Conservation (phyloP, 352 stramenopile genomes). For the Pythium phragmiticola region DNA sequence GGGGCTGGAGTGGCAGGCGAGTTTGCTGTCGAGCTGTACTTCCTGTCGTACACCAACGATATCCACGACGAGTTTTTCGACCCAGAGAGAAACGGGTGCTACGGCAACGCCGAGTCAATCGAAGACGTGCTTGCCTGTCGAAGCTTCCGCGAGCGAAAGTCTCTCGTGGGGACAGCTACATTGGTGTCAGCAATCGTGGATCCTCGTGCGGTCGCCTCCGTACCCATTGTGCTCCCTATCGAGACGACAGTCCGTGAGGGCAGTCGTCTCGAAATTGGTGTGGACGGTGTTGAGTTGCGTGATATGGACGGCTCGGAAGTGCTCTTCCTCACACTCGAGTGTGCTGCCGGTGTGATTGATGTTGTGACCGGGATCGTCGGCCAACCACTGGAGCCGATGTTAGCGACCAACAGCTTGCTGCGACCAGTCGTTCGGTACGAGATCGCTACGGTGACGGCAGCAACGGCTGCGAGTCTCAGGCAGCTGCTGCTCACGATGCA, state of each 20-base stretch:
- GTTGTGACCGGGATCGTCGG: neutral
- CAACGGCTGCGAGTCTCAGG: neutral
- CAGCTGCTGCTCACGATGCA: neutral
- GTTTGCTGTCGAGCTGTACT: conserved; percentile 4
- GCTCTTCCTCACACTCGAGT: conserved; percentile 9
- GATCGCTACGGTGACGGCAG: neutral
- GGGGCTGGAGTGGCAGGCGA: conserved; percentile 9
- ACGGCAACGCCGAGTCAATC: neutral
- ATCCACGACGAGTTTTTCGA: conserved; percentile 13
- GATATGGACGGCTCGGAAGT: conserved; percentile 24
- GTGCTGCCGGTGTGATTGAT: conserved; percentile 1
- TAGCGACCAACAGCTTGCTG: neutral
- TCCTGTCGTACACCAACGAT: conserved; percentile 20
- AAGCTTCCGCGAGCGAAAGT: conserved; percentile 28
- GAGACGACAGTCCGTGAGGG: conserved; percentile 6
- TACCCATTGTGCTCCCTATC: neutral
- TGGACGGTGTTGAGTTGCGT: conserved; percentile 3
- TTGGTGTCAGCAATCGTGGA: conserved; percentile 1
- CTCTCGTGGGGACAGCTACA: conserved; percentile 7
- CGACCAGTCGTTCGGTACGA: conserved; percentile 7
- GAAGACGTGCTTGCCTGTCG: conserved; percentile 14
- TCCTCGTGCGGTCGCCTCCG: conserved; percentile 10
- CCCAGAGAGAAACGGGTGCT: conserved; percentile 2
- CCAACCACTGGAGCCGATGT: neutral
- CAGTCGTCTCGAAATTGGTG: neutral